These are phyloP conservation scores for Xylariales sp. DNA, from an alignment of 2,329 filamentous ascomycete species.

Conservation along the genomic window DNA sequence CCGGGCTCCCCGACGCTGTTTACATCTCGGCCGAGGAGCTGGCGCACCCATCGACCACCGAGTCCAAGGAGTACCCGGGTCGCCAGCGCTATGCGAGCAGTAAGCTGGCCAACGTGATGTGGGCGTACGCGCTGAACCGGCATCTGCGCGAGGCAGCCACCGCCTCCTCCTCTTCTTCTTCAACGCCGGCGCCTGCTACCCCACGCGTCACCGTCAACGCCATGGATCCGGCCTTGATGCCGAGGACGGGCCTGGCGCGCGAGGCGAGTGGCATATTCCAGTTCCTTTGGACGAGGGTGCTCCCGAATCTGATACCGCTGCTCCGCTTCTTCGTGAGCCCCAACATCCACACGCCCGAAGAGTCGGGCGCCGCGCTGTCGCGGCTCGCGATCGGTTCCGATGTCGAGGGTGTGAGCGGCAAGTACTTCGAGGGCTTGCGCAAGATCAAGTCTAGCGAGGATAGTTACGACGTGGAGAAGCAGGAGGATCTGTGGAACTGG, in stretches of 20 bases:
- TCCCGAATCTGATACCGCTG: constrained; percentile 30
- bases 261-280: constrained; percentile 19
- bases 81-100: constrained; percentile 36
- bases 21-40: constrained; percentile 40
- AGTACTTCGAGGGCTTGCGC: constrained; percentile 39
- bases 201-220: constrained; percentile 37
- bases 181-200: too few relatives aligned
- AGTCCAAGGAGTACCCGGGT: constrained; percentile 23
- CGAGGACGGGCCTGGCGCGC: constrained; percentile 37
- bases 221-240: constrained; percentile 45
- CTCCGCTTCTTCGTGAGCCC: constrained; percentile 22
- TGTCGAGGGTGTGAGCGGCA: constrained; percentile 27
- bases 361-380: constrained; percentile 36
- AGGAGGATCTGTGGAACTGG: constrained; percentile 46
- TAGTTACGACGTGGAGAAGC: constrained; percentile 38
- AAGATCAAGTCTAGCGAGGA: constrained; percentile 34
- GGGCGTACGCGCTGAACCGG: constrained; percentile 38
- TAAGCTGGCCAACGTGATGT: constrained; percentile 45
- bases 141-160: constrained; percentile 21
- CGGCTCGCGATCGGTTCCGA: constrained; percentile 31
- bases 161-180: constrained; percentile 10
- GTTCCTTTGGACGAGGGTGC: constrained; percentile 29
- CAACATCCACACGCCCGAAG: constrained; percentile 32
- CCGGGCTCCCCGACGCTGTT: constrained; percentile 21
- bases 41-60: constrained; percentile 31